These are phyloP conservation scores for Pseudocercospora pini-densiflorae DNA, from an alignment of 2,329 filamentous ascomycete genomes.

Conservation along the genomic window DNA sequence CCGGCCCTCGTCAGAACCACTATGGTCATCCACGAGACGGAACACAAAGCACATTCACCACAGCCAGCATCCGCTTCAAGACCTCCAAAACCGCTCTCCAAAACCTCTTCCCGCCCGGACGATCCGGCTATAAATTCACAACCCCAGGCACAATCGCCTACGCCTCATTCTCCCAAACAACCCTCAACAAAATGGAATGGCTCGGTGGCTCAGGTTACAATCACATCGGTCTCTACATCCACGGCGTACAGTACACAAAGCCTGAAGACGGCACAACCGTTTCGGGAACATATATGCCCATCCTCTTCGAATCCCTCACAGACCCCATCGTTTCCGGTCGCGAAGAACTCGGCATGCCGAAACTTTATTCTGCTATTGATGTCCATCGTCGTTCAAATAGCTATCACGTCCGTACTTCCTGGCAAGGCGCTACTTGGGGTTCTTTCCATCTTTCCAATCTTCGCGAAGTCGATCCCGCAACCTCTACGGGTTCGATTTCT, in stretches of 20 bases:
- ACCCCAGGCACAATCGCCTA: conserved; percentile 44
- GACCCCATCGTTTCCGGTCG: conserved; percentile 65
- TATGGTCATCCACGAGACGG: conserved; percentile 27
- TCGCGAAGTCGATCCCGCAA: conserved; percentile 10
- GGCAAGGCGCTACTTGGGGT: conserved; percentile 26
- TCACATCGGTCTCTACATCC: conserved; percentile 64
- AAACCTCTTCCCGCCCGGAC: conserved; percentile 44
- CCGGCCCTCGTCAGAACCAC: conserved; percentile 43
- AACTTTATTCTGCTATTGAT: conserved; percentile 42
- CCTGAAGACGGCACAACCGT: conserved; percentile 54
- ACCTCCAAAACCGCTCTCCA: conserved; percentile 47
- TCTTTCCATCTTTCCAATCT: conserved; percentile 22
- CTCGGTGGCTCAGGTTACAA: conserved; percentile 64
- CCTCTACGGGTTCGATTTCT: conserved; percentile 12
- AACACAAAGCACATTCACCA: conserved; percentile 39
- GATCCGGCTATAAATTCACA: conserved; percentile 42
- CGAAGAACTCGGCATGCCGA: conserved; percentile 67
- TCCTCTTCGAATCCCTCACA: conserved; percentile 62
- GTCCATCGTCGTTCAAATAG: conserved; percentile 17
- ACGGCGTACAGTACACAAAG: conserved; percentile 64
- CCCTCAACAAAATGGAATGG: conserved; percentile 60
- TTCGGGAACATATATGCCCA: conserved; percentile 59
- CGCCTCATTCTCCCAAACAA: conserved; percentile 46
- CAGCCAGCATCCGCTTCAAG: conserved; percentile 48
- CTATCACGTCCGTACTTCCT: conserved; percentile 23